Conservation (phyloP, 371 early-diverging fungal species). For the Mucor racemosus region DNA sequence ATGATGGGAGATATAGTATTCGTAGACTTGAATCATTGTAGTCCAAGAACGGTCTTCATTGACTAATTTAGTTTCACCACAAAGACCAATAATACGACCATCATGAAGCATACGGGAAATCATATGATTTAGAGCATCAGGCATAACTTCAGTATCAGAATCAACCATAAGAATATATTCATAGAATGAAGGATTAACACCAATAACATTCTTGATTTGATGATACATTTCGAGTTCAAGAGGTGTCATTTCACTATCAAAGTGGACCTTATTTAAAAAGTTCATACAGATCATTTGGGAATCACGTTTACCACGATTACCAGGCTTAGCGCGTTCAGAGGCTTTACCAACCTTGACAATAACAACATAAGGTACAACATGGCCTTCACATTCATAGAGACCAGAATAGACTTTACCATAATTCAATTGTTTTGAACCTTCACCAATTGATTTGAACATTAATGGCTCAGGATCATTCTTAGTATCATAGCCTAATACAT, state of each 20-base stretch:
- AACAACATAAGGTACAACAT: conserved; percentile 92
- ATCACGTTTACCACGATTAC: conserved; percentile 99
- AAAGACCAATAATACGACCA: conserved; percentile 88
- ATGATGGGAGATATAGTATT: conserved; percentile 99
- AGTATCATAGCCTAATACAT: conserved; percentile 92
- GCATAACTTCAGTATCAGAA: conserved; percentile 91
- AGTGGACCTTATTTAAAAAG: conserved; percentile 97
- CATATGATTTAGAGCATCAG: conserved; percentile 86
- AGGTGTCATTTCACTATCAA: conserved; percentile 89
- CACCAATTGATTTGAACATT: conserved; percentile 92
- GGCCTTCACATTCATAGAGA: conserved; percentile 89
- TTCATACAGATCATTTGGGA: conserved; percentile 99
- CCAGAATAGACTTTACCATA: conserved; percentile 98
- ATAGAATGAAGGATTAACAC: conserved; percentile 85
- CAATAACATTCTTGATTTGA: conserved; percentile 92
- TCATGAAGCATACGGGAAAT: conserved; percentile 90
- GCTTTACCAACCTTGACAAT: conserved; percentile 93
- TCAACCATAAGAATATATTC: conserved; percentile 96
- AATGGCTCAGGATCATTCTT: conserved; percentile 89
- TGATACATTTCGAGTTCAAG: conserved; percentile 93
- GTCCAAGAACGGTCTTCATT: conserved; percentile 91
- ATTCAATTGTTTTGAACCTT: conserved; percentile 91
- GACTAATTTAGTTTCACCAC: conserved; percentile 91
- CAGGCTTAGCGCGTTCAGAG: conserved; percentile 81
- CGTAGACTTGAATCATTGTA: conserved; percentile 99